Percentiles rank a stretch among this genome's conserved stretches.
phyloP scores from a whole-genome alignment of 495 filamentous ascomycete genomes.

The Penicillium paxilli region DNA sequence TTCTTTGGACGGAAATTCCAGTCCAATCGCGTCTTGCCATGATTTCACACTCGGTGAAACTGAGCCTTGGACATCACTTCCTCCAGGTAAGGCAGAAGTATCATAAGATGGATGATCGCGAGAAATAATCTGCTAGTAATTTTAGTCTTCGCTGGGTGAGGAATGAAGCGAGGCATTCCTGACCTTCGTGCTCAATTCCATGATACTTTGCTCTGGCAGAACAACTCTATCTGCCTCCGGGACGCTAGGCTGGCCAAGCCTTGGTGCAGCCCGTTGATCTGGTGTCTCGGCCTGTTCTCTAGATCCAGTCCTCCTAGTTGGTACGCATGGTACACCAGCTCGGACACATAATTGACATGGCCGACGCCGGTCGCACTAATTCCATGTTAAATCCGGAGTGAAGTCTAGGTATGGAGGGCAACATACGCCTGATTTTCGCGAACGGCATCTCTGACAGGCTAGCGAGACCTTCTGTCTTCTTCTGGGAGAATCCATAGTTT shows the following conservation, averaged over 20 bases:
- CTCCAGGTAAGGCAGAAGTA: slow-evolving; percentile 15
- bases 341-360: not conserved
- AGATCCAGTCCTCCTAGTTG: not conserved
- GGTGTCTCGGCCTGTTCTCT: not conserved
- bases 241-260: too few relatives aligned
- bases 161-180: not conserved
- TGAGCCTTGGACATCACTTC: not conserved
- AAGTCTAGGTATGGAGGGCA: not conserved
- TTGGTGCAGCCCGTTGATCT: not conserved
- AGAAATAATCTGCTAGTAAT: not conserved
- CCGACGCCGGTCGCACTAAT: not conserved
- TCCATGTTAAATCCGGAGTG: not conserved
- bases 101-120: not conserved
- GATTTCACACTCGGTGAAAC: not conserved
- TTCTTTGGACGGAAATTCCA: slow-evolving; percentile 3
- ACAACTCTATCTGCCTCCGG: not conserved
- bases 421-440: not conserved
- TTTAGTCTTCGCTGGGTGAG: not conserved
- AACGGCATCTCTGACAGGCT: not conserved
- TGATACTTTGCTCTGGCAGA: not conserved
- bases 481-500: not conserved
- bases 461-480: not conserved
- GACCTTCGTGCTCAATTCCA: not conserved
- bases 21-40: slow-evolving; percentile 11
- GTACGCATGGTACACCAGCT: not conserved